Evolutionary conservation across 768 basidiomycete genomes (phyloP), one percentile per base, ranked within the genome.

Genomic region (Mycena floridula): DNA sequence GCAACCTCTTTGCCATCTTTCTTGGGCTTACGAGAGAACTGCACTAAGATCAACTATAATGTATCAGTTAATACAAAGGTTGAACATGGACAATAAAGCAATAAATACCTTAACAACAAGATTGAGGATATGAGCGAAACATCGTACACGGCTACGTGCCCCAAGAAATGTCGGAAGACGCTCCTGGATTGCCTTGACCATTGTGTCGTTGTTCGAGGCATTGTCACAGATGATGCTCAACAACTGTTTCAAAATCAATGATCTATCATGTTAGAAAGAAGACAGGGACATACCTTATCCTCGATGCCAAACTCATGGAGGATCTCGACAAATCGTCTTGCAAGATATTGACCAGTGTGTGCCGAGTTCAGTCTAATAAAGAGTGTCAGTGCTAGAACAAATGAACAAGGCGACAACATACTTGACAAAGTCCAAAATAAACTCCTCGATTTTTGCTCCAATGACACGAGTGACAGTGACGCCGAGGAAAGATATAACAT

Each of bases 331-430:
- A 67, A 54, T 0, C 40, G 50, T 2, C 7, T 42, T 0, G 58
- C 66, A 0, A 69, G 47, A 37, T 62, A 58, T 2, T 16, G 13
- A 0, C 65, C 59, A 2, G 62, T 59, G 42, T 67, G 64, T 1
- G 59, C 56, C 47, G 50, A 42, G 2, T 44, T 40, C 13, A 49
- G 46, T 27, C 58, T 59, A 24, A n/a, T n/a, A n/a, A 16, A 26
- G 7, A 6, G 28, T 15, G n/a, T 27, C 2, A 37, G 9, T 20
- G 25, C 21, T 25, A 16, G 35, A 28, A 16, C 27, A 7, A 28
- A 43, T 21, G 40, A 32, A 24, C 25, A 41, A 16, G 46, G 40
- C 15, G 46, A 26, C 15, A 13, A 55, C 42, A 32, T 43, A 57
- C 56, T 54, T 52, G 39, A 56, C 39, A 28, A 51, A 54, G 40